Base-by-base conservation (phyloP, 2,329 filamentous ascomycete genomes). In the Dactylellina parvicollis region DNA sequence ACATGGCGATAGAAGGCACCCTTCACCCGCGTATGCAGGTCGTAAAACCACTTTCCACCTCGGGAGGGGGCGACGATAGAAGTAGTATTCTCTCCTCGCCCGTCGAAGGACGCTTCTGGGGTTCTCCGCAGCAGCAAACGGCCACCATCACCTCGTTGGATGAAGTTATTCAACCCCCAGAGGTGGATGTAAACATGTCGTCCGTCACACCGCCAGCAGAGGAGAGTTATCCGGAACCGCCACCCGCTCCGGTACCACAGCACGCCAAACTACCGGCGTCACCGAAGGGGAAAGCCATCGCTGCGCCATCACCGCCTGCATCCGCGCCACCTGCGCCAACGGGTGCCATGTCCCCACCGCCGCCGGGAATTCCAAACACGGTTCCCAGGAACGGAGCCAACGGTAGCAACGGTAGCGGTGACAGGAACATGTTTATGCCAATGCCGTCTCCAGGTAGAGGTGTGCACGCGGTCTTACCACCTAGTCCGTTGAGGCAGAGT, bases 401-500 rank as follows among this genome's bases (percentile, higher is more conserved):
- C 30, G 46, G 50, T 5, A 26, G 8, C 12, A 55, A 34, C 32
- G 57, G 57, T 12, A 32, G 22, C 24, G 61, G 62, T 3, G 54
- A 59, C 5, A 73, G 69, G 22, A 70, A 62, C 28, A 61, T 69
- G 55, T 72, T 64, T 32, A 73, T 66, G 38, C 60, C 60, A 5
- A 66, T 73, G 54, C 69, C 69, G 0, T 73, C 69, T 0, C 69
- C 69, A 1, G 60, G 69, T 7, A 16, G 67, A 5, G 54, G 57
- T 2, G 59, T 73, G 4, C 69, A 73, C 30, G 60, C 69, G 1
- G 60, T 54, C 9, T 34, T 74, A 16, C 70, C 70, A 7, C 70
- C 70, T 1, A 74, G 70, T 26, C 70, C 70, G n/a, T 42, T 74
- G 32, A 42, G 70, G 16, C 70, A 74, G 34, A 74, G 70, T 26